phyloP scores from a whole-genome alignment of 805 yeast genomes.

The Torulaspora maleeae region DNA sequence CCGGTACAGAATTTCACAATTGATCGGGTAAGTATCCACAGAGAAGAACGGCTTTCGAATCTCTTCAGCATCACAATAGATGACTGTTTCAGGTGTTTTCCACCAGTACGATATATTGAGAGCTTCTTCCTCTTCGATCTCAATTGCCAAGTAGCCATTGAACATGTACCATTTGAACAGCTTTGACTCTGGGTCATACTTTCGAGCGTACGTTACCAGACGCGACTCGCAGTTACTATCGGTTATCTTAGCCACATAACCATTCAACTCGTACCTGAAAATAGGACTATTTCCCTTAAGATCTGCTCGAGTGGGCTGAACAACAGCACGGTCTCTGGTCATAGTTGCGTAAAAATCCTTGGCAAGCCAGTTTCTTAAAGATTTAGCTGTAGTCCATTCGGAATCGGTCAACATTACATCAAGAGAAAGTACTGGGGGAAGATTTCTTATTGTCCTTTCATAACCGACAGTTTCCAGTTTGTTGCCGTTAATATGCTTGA shows the following conservation, averaged over 20 bases:
- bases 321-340: constrained; percentile 37
- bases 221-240: constrained; percentile 52
- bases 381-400: constrained; percentile 50
- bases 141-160: constrained; percentile 84
- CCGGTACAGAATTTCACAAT: constrained; percentile 62
- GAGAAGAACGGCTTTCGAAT: constrained; percentile 43
- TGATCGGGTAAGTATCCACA: constrained; percentile 48
- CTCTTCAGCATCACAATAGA: constrained; percentile 53
- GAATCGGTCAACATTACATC: constrained; percentile 53
- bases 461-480: constrained; percentile 52
- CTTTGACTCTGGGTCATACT: constrained; percentile 35
- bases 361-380: constrained; percentile 53
- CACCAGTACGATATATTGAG: constrained; percentile 66
- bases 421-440: constrained; percentile 63
- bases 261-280: constrained; percentile 56
- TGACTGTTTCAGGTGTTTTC: constrained; percentile 74
- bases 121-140: constrained; percentile 71
- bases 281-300: constrained; percentile 29
- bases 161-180: constrained; percentile 67
- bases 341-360: constrained; percentile 52
- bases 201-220: constrained; percentile 54
- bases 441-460: constrained; percentile 44
- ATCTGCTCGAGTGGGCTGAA: constrained; percentile 35
- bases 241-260: constrained; percentile 64
- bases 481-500: constrained; percentile 45